Percentiles rank a stretch among this genome's conserved stretches.
Evolutionary conservation across 306 rosid species (phyloP).

Genomic region (Heteromeles arbutifolia): DNA sequence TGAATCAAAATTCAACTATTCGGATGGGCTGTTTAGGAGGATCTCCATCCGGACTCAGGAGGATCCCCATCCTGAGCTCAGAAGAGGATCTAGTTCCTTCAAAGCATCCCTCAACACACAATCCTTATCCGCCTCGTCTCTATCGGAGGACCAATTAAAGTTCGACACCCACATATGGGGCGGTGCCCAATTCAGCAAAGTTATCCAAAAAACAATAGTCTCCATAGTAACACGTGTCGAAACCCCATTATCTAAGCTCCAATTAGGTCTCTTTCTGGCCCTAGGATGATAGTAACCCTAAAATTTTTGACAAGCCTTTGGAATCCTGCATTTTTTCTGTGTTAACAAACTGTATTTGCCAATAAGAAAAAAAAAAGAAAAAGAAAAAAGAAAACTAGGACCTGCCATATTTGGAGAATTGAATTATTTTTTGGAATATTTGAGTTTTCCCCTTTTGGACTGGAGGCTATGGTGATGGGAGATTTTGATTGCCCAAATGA

Average conservation of each 20-base stretch:
- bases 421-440: background rate
- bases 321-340: background rate
- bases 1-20: too few relatives aligned
- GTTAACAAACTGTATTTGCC: background rate
- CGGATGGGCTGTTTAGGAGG: too few relatives aligned
- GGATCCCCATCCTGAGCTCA: too few relatives aligned
- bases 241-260: conserved; percentile 37
- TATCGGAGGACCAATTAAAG: background rate
- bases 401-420: conserved; percentile 10
- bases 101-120: conserved; percentile 30
- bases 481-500: conserved; percentile 20
- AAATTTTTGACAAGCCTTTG: background rate
- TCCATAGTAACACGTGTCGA: conserved; percentile 35
- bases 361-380: background rate
- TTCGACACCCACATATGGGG: background rate
- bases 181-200: background rate
- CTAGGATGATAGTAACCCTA: background rate
- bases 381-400: background rate
- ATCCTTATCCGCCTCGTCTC: conserved; percentile 27
- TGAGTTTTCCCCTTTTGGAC: conserved; percentile 38
- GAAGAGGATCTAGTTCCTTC: background rate
- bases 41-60: too few relatives aligned
- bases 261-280: conserved; percentile 3
- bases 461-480: background rate
- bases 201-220: background rate